These are phyloP conservation scores for Arctium lappa DNA, from an alignment of 129 eudicot genomes.

Conservation along the genomic window DNA sequence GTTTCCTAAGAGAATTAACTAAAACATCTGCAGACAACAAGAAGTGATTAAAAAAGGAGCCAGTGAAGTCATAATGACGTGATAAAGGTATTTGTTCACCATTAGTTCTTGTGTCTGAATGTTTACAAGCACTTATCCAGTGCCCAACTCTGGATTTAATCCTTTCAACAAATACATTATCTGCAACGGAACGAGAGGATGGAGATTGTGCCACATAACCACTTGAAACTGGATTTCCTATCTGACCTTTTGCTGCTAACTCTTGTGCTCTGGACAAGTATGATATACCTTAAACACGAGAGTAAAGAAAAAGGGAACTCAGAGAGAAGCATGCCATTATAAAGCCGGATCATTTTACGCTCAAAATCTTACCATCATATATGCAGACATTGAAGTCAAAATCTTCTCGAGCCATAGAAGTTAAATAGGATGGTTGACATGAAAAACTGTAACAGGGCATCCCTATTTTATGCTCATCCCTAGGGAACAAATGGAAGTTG, in stretches of 20 bases:
- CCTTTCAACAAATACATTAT: slow-evolving; percentile 63
- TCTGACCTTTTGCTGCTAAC: slow-evolving; percentile 39
- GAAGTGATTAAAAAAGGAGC: not conserved
- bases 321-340: slow-evolving; percentile 10
- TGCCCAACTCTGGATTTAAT: slow-evolving; percentile 59
- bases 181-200: slow-evolving; percentile 71
- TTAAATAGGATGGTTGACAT: slow-evolving; percentile 87
- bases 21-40: slow-evolving; percentile 60
- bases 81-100: slow-evolving; percentile 42
- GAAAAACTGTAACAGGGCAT: slow-evolving; percentile 84
- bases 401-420: slow-evolving; percentile 80
- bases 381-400: slow-evolving; percentile 92
- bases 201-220: slow-evolving; percentile 36
- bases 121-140: slow-evolving; percentile 65
- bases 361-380: slow-evolving; percentile 53
- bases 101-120: slow-evolving; percentile 40
- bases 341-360: not conserved
- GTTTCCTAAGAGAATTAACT: slow-evolving; percentile 62
- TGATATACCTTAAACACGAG: slow-evolving; percentile 67
- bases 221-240: slow-evolving; percentile 36
- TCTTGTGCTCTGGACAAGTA: slow-evolving; percentile 96
- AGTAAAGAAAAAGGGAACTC: slow-evolving; percentile 1
- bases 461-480: slow-evolving; percentile 82
- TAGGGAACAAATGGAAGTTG: slow-evolving; percentile 94
- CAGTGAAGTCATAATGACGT: slow-evolving; percentile 3